These are phyloP conservation scores for Termitomyces sp. DNA, from an alignment of 768 basidiomycete species.

Conservation along the genomic window DNA sequence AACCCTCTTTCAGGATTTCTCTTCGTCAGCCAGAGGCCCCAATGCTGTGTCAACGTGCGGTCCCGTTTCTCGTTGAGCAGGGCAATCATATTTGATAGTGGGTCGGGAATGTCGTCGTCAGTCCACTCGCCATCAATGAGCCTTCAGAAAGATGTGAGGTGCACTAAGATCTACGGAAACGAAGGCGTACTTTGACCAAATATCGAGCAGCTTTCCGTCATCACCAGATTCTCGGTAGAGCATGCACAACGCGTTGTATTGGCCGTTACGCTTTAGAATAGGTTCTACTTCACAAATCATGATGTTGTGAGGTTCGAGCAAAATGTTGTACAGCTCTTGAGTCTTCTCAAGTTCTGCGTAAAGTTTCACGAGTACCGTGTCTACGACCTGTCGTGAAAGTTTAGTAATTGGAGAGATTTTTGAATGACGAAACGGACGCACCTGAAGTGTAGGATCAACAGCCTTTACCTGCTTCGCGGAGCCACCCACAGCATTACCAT, in stretches of 20 bases:
- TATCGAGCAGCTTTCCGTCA: slow-evolving; percentile 60
- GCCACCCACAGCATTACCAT: slow-evolving; percentile 9
- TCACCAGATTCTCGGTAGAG: slow-evolving; percentile 59
- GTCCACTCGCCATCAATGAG: slow-evolving; percentile 64
- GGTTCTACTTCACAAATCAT: slow-evolving; percentile 63
- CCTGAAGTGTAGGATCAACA: slow-evolving; percentile 16
- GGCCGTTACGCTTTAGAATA: slow-evolving; percentile 46
- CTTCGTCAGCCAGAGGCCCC: slow-evolving; percentile 80
- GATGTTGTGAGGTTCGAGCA: slow-evolving; percentile 54
- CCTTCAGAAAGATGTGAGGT: slow-evolving; percentile 31
- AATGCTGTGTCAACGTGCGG: slow-evolving; percentile 61
- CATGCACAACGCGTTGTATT: slow-evolving; percentile 60
- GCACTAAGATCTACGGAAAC: neutral
- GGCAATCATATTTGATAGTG: slow-evolving; percentile 56
- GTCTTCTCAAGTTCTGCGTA: slow-evolving; percentile 62
- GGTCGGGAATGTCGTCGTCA: slow-evolving; percentile 64
- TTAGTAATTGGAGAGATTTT: neutral
- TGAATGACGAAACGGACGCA: slow-evolving; percentile 8
- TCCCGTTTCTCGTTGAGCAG: slow-evolving; percentile 60
- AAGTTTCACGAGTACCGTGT: slow-evolving; percentile 77
- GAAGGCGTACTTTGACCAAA: slow-evolving; percentile 64
- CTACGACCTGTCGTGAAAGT: slow-evolving; percentile 55
- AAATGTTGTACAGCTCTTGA: slow-evolving; percentile 57
- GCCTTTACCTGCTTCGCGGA: slow-evolving; percentile 2
- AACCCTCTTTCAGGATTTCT: slow-evolving; percentile 69